Conservation (phyloP, 345 rosid genomes). For the Eucalyptus regnans region DNA sequence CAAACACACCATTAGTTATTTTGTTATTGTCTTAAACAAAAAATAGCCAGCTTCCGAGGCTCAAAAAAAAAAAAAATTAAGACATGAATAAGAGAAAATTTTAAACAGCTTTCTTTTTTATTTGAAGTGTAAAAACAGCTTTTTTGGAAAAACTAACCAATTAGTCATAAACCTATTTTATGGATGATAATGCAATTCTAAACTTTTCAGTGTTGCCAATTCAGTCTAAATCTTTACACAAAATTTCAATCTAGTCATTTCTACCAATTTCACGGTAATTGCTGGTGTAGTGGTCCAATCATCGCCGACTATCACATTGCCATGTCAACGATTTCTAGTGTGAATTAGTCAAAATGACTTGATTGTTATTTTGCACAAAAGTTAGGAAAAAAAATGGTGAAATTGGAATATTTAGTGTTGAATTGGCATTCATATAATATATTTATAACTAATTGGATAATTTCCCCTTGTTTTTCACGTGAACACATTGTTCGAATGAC, state of each 20-base stretch:
- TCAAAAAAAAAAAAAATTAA: not conserved
- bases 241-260: not conserved
- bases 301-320: rapidly evolving
- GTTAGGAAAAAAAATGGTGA: not conserved
- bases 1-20: no score
- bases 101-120: not conserved
- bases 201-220: rapidly evolving
- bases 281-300: rapidly evolving
- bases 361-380: not conserved
- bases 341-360: not conserved
- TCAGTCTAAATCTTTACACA: rapidly evolving
- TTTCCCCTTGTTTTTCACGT: not conserved
- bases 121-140: not conserved
- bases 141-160: not conserved
- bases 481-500: not conserved
- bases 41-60: not conserved
- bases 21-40: not conserved
- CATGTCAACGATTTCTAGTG: rapidly evolving
- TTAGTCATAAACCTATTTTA: not conserved
- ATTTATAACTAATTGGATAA: not conserved
- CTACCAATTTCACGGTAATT: rapidly evolving
- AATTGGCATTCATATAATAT: not conserved
- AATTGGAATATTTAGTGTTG: not conserved
- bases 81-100: not conserved
- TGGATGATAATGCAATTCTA: rapidly evolving